Conservation (phyloP, 169 alveolate genomes). For the Toxoplasma gondii region DNA sequence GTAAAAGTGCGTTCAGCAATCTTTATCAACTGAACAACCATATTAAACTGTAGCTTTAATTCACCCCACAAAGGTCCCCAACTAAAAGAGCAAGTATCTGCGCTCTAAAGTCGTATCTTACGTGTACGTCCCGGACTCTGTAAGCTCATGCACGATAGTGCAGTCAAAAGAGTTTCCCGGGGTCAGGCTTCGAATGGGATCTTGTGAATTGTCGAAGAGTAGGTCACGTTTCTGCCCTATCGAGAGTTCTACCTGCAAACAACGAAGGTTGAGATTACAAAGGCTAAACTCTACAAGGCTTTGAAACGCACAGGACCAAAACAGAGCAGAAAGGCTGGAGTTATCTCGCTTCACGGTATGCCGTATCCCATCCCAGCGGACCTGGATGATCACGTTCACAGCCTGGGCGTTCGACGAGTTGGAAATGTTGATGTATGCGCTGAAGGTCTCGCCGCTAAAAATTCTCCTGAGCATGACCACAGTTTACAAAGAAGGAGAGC, state of each 20-base stretch:
- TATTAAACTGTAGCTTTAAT: no score
- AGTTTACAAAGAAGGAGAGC: neutral
- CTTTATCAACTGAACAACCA: no score
- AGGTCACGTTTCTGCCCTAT: slow-evolving; percentile 46
- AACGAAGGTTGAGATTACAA: neutral
- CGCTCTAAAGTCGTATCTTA: neutral
- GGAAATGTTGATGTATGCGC: slow-evolving; percentile 62
- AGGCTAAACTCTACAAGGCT: neutral
- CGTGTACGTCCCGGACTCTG: slow-evolving; percentile 64
- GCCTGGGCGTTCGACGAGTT: slow-evolving; percentile 59
- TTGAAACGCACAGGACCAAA: neutral
- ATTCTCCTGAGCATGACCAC: slow-evolving; percentile 43
- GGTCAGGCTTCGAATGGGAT: slow-evolving; percentile 51
- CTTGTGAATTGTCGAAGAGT: slow-evolving; percentile 62
- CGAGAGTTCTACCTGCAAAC: slow-evolving; percentile 57
- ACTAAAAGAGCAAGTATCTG: no score
- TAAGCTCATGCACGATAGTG: slow-evolving; percentile 55
- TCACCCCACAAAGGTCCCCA: no score
- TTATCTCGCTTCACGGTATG: neutral
- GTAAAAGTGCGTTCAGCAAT: no score
- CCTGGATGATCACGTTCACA: slow-evolving; percentile 57
- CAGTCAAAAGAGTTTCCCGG: slow-evolving; percentile 66
- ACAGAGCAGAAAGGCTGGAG: neutral
- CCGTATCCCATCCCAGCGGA: neutral
- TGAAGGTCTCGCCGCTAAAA: slow-evolving; percentile 64